Percentiles rank a stretch among this genome's conserved stretches.
Evolutionary conservation across 768 basidiomycete species (phyloP).

Genomic region (Crassisporium funariophilum): DNA sequence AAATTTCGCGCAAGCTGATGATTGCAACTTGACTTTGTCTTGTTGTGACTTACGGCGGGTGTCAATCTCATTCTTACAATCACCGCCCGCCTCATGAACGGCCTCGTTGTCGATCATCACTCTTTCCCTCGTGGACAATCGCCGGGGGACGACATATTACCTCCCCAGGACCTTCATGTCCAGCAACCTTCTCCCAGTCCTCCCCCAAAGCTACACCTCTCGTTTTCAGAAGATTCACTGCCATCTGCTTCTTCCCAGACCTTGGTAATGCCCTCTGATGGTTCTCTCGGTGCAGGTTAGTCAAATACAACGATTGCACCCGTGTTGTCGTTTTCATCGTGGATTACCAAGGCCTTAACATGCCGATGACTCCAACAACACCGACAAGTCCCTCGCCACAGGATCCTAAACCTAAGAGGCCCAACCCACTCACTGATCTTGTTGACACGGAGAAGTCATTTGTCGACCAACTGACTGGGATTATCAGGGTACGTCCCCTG

Average conservation of each 20-base stretch:
- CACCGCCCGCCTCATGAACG: not conserved
- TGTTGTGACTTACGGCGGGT: not conserved
- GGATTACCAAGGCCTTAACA: slow-evolving; percentile 25
- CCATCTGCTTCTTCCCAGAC: slow-evolving; percentile 7
- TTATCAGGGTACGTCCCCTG: slow-evolving; percentile 75
- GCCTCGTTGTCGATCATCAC: not conserved
- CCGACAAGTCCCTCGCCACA: slow-evolving; percentile 28
- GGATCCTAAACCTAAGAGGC: slow-evolving; percentile 50
- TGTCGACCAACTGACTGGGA: slow-evolving; percentile 85
- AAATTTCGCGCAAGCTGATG: slow-evolving; percentile 11
- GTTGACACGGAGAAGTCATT: slow-evolving; percentile 93
- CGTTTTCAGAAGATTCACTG: slow-evolving; percentile 1
- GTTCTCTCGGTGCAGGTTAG: slow-evolving; percentile 25
- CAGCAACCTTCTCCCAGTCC: slow-evolving; percentile 5
- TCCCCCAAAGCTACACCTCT: slow-evolving; percentile 8
- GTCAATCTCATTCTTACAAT: slow-evolving; percentile 6
- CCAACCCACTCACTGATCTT: slow-evolving; percentile 88
- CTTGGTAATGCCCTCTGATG: slow-evolving; percentile 10
- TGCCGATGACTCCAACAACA: slow-evolving; percentile 38
- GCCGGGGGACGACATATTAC: not conserved
- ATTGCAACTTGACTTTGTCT: not conserved
- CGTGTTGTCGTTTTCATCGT: slow-evolving; percentile 15
- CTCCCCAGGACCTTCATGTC: not conserved
- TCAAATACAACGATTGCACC: slow-evolving; percentile 4
- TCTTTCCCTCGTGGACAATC: too few relatives aligned